Conservation (phyloP, 2,329 filamentous ascomycete species). For the Fusarium pilosicola region DNA sequence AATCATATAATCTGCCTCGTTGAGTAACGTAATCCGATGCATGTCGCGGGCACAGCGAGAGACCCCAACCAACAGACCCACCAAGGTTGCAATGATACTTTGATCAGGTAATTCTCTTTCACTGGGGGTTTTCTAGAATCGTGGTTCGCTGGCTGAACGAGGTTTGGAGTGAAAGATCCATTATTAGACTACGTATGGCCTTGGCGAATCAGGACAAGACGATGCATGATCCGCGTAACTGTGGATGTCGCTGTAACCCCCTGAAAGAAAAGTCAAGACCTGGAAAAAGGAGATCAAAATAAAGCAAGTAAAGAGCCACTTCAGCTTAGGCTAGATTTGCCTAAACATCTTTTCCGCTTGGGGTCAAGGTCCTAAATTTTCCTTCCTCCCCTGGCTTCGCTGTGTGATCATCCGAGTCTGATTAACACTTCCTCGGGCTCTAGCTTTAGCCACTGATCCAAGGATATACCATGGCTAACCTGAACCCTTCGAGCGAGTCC, state of each 20-base stretch:
- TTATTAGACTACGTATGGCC: neutral
- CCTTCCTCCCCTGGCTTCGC: no score
- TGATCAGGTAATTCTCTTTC: neutral
- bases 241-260: no score
- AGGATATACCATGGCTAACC: neutral
- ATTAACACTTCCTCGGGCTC: neutral
- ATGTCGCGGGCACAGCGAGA: neutral
- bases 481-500: neutral
- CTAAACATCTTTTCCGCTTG: no score
- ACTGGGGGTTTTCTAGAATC: fast-evolving
- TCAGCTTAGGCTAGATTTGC: no score
- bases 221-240: no score
- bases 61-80: neutral
- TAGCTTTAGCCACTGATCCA: neutral
- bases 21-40: neutral
- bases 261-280: no score
- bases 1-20: neutral
- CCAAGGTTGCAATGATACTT: neutral
- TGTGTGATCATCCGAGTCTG: neutral
- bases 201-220: neutral
- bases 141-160: neutral
- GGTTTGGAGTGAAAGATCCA: fast-evolving
- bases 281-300: no score
- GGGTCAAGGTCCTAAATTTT: no score
- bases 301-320: no score